A percentile compares a stretch with the other conserved stretches of the same genome.
Conservation (phyloP, 2,329 filamentous ascomycete genomes). For the Ascochyta fabae region DNA sequence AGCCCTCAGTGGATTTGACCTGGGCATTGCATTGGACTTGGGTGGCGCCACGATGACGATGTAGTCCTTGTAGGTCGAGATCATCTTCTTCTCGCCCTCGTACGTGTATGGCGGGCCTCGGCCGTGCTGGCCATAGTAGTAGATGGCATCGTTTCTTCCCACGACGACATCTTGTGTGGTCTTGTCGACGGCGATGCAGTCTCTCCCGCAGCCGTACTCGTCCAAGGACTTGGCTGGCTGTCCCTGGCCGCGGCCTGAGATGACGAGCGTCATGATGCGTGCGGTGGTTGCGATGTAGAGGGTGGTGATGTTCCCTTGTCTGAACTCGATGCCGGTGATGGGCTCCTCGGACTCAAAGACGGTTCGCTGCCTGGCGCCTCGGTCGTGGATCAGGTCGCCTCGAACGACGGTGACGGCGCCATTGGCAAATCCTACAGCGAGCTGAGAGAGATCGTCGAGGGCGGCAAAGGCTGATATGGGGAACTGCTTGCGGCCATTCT, state of each 20-base stretch:
- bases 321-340: slow-evolving; percentile 86
- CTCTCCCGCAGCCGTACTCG: slow-evolving; percentile 87
- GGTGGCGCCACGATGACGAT: slow-evolving; percentile 85
- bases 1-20: slow-evolving; percentile 69
- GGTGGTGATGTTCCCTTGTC: slow-evolving; percentile 69
- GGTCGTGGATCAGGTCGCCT: slow-evolving; percentile 92
- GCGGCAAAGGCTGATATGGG: slow-evolving; percentile 93
- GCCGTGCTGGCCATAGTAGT: slow-evolving; percentile 86
- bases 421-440: slow-evolving; percentile 95
- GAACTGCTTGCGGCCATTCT: slow-evolving; percentile 90
- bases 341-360: slow-evolving; percentile 98
- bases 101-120: slow-evolving; percentile 88
- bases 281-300: slow-evolving; percentile 92
- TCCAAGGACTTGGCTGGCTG: slow-evolving; percentile 88
- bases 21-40: slow-evolving; percentile 59
- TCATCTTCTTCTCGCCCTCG: slow-evolving; percentile 84
- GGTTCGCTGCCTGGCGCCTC: slow-evolving; percentile 90
- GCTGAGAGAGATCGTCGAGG: slow-evolving; percentile 85
- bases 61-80: slow-evolving; percentile 83
- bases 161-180: slow-evolving; percentile 84
- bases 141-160: slow-evolving; percentile 93
- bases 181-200: slow-evolving; percentile 89
- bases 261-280: slow-evolving; percentile 82
- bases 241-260: slow-evolving; percentile 87
- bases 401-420: slow-evolving; percentile 91